Percentiles rank a stretch among this genome's conserved stretches.
These are phyloP conservation scores for Candida jianshihensis DNA, from an alignment of 805 yeast species.

Conservation along the genomic window DNA sequence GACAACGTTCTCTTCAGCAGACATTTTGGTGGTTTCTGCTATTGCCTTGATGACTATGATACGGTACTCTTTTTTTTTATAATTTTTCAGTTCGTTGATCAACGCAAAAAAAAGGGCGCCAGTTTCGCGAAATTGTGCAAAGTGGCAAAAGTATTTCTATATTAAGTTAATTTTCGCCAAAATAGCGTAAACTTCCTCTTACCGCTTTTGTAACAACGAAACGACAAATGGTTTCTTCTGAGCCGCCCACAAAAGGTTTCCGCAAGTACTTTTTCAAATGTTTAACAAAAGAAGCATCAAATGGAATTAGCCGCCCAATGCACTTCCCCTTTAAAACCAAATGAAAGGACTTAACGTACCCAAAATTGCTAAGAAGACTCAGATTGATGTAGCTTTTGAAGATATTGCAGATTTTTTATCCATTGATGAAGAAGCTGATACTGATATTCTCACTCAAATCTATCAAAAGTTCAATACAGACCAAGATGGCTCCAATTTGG, in stretches of 20 bases:
- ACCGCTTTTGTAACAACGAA: too few species aligned
- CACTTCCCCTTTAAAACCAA: too few species aligned
- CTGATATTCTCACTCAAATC: conserved; percentile 12
- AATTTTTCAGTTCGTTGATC: background rate
- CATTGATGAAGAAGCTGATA: conserved; percentile 10
- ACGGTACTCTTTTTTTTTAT: background rate
- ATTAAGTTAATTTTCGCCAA: background rate
- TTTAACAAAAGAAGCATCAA: too few species aligned
- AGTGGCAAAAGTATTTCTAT: background rate
- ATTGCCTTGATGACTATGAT: background rate
- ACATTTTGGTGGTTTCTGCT: conserved; percentile 4
- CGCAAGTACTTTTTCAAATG: too few species aligned
- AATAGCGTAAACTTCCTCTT: background rate
- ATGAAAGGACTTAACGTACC: conserved; percentile 24
- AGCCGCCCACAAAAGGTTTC: too few species aligned
- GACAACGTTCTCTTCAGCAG: conserved; percentile 21
- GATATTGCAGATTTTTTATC: conserved; percentile 16
- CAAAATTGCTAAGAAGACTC: conserved; percentile 23
- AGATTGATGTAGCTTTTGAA: conserved; percentile 27
- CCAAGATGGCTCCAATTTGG: background rate
- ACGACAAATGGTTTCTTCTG: too few species aligned
- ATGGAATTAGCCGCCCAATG: too few species aligned
- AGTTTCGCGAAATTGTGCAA: background rate
- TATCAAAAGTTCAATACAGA: conserved; percentile 1
- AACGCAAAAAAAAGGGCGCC: conserved; percentile 1